Evolutionary conservation across 1,139 yeast species (phyloP), one percentile per base, ranked within the genome.

Genomic region (Scheffersomyces lignicola): DNA sequence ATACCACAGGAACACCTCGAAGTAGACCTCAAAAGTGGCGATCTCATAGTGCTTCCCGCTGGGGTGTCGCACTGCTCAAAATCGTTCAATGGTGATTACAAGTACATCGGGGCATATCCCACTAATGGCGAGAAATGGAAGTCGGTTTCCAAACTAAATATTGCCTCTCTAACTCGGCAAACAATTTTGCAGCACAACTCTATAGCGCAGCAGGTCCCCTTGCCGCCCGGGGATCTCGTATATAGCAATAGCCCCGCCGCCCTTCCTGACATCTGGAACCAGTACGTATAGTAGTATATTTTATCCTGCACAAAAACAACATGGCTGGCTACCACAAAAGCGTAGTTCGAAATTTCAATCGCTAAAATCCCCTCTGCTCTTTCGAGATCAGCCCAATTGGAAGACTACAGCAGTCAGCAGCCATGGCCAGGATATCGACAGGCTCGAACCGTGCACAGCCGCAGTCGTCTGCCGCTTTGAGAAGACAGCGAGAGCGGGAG

Each of bases 401-500:
- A 9, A 14, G 10, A 9, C 11, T 10, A 24, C 26, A 12, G 11
- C 20, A n/a, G 5, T 22, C 10, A 27, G 13, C 29, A 18, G 11
- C 17, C 3, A 14, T 17, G 27, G 15, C 34, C 10, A 23, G 22
- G 14, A 18, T 16, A 24, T 15, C 34, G 4, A 14, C 25, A 5
- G 33, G 33, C 2, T 24, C 34, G 9, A 16, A 14, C 13, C 34
- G 34, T 12, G 29, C 34, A 15, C 12, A 7, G 15, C n/a, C 12
- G n/a, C 29, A 26, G 18, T 26, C 29, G 5, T 15, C 20, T 5
- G 6, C 14, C 18, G 29, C 29, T 6, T 28, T 49, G 16, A 42
- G 51, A 31, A 47, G 53, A 28, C 51, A 51, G 35, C 41, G 47
- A 29, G 52, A 49, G 35, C 33, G 40, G 26, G 43, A 41, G 20